These are phyloP conservation scores for Cercospora berteroae DNA, from an alignment of 2,329 filamentous ascomycete species.

Conservation along the genomic window DNA sequence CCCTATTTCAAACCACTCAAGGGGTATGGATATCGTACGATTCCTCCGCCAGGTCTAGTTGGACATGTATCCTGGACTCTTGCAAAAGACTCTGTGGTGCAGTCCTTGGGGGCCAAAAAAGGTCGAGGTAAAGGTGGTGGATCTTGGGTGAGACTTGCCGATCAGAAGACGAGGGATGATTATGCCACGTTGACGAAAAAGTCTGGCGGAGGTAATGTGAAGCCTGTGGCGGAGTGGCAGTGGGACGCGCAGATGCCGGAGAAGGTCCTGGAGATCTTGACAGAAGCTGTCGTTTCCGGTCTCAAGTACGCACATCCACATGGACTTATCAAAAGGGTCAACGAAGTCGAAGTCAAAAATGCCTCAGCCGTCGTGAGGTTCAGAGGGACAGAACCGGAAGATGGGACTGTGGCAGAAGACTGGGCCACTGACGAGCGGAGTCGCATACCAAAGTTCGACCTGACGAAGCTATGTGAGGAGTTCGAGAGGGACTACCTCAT, in stretches of 20 bases:
- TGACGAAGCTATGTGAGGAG: not conserved
- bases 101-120: conserved; percentile 23
- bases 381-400: not conserved
- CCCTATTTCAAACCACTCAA: not conserved
- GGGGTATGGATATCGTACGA: not conserved
- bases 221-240: conserved; percentile 13
- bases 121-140: not conserved
- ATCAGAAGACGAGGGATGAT: conserved; percentile 1
- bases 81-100: conserved; percentile 16
- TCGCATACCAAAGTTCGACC: not conserved
- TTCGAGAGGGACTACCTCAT: not conserved
- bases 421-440: not conserved
- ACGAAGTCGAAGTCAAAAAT: not conserved
- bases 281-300: conserved; percentile 48
- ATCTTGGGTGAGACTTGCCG: conserved; percentile 11
- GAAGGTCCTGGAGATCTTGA: conserved; percentile 53
- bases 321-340: not conserved
- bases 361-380: not conserved
- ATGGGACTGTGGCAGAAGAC: not conserved
- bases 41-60: conserved; percentile 46
- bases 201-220: not conserved
- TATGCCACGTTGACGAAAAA: conserved; percentile 6
- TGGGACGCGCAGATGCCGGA: conserved; percentile 55
- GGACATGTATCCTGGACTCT: conserved; percentile 26
- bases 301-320: conserved; percentile 34